phyloP scores from a whole-genome alignment of 73 alveolate species.

The Symbiodinium pilosum region DNA sequence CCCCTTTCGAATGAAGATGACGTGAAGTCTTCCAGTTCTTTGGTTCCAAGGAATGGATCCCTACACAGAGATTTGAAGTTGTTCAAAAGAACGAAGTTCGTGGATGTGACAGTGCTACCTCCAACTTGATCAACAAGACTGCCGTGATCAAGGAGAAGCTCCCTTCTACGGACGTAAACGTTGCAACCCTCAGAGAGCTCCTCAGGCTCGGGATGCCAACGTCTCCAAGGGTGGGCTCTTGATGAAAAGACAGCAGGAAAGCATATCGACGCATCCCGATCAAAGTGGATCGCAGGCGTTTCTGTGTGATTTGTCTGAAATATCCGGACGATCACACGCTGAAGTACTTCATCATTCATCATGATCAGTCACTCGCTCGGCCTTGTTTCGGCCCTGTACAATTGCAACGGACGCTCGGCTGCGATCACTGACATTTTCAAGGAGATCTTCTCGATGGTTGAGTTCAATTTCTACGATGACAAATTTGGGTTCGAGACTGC shows the following conservation, averaged over 20 bases:
- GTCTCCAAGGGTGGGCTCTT: neutral
- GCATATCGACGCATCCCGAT: constrained; percentile 19
- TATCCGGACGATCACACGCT: neutral
- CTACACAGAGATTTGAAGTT: constrained; percentile 15
- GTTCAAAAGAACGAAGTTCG: constrained; percentile 40
- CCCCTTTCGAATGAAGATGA: neutral
- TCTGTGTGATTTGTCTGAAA: constrained; percentile 18
- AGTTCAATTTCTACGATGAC: neutral
- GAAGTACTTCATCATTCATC: neutral
- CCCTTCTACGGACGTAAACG: neutral
- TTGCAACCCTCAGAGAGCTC: neutral
- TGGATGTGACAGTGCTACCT: constrained; percentile 15
- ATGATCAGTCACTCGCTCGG: constrained; percentile 10
- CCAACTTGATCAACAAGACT: neutral
- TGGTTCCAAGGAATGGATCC: constrained; percentile 7
- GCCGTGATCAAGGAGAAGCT: constrained; percentile 22
- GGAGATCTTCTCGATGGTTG: neutral
- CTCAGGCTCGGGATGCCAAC: neutral
- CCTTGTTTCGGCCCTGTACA: neutral
- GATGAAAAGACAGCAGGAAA: constrained; percentile 14
- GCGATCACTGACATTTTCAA: neutral
- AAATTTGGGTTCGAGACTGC: neutral
- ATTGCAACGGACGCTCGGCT: constrained; percentile 13
- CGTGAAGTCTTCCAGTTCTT: neutral
- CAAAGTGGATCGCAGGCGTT: neutral